phyloP scores from a whole-genome alignment of 2,329 filamentous ascomycete genomes.

The Aspergillus terreus region DNA sequence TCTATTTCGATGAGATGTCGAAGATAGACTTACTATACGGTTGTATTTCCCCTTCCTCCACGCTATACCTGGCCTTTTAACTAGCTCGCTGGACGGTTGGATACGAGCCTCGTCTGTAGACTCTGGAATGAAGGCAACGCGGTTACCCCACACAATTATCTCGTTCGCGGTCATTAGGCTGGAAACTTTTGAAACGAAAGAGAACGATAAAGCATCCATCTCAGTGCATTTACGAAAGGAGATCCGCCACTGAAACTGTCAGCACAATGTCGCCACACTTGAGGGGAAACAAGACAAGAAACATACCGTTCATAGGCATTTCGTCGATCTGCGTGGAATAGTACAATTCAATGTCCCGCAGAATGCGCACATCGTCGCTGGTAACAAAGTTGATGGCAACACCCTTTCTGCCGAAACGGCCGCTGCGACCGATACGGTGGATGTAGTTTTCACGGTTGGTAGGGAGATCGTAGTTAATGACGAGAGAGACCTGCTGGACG shows the following conservation, averaged over 20 bases:
- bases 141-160: background rate
- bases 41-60: constrained; percentile 34
- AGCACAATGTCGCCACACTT: background rate
- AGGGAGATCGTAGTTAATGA: constrained; percentile 98
- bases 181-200: background rate
- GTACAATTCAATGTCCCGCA: constrained; percentile 95
- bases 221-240: constrained; percentile 29
- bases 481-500: constrained; percentile 94
- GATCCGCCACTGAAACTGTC: constrained; percentile 28
- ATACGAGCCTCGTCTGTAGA: background rate
- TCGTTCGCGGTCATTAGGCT: background rate
- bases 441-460: constrained; percentile 99
- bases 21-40: constrained; percentile 12
- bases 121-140: background rate
- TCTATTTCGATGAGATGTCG: too few species aligned
- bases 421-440: constrained; percentile 93
- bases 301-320: constrained; percentile 94
- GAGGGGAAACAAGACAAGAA: constrained; percentile 31
- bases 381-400: constrained; percentile 99
- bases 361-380: constrained; percentile 93
- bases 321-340: constrained; percentile 97
- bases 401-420: constrained; percentile 94
- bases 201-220: background rate
- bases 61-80: constrained; percentile 21
- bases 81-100: background rate